Percentiles rank a stretch among this genome's conserved stretches.
phyloP scores from a whole-genome alignment of 1,139 yeast genomes.

The Casaregolazyma lundiana region DNA sequence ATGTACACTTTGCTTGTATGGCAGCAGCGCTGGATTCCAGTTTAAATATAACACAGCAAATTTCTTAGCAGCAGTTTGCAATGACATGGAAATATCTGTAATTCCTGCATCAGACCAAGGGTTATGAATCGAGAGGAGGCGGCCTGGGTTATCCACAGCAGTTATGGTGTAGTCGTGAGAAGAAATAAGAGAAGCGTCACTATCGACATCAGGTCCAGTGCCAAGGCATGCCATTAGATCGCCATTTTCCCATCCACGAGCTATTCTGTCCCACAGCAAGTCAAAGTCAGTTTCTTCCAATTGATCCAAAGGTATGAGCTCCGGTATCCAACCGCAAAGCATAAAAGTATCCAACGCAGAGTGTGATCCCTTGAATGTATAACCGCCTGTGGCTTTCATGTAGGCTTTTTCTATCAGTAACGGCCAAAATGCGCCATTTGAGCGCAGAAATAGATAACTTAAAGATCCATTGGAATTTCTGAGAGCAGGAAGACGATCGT shows the following conservation, averaged over 20 bases:
- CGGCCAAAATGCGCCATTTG: slow-evolving; percentile 47
- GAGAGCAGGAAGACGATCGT: slow-evolving; percentile 41
- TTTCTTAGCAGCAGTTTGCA: slow-evolving; percentile 37
- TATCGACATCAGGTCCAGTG: slow-evolving; percentile 48
- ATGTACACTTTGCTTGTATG: slow-evolving; percentile 29
- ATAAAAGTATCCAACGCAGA: slow-evolving; percentile 68
- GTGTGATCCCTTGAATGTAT: slow-evolving; percentile 69
- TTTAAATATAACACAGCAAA: slow-evolving; percentile 61
- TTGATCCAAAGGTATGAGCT: slow-evolving; percentile 41
- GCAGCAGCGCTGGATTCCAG: slow-evolving; percentile 52
- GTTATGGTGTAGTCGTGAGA: slow-evolving; percentile 68
- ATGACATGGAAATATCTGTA: slow-evolving; percentile 31
- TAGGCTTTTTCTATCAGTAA: slow-evolving; percentile 75
- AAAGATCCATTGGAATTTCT: slow-evolving; percentile 8
- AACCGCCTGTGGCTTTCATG: slow-evolving; percentile 60
- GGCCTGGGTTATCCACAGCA: slow-evolving; percentile 32
- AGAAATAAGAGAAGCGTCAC: slow-evolving; percentile 42
- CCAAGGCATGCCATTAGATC: slow-evolving; percentile 59
- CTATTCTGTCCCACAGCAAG: slow-evolving; percentile 37
- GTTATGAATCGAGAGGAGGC: slow-evolving; percentile 41
- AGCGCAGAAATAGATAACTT: slow-evolving; percentile 13
- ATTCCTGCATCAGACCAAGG: slow-evolving; percentile 42
- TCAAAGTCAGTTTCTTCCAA: slow-evolving; percentile 24
- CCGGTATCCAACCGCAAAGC: slow-evolving; percentile 73
- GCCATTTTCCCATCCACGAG: slow-evolving; percentile 33